Evolutionary conservation across 352 stramenopile genomes (phyloP), one percentile per base, ranked within the genome.

Genomic region (Globisporangium uncinulatum): DNA sequence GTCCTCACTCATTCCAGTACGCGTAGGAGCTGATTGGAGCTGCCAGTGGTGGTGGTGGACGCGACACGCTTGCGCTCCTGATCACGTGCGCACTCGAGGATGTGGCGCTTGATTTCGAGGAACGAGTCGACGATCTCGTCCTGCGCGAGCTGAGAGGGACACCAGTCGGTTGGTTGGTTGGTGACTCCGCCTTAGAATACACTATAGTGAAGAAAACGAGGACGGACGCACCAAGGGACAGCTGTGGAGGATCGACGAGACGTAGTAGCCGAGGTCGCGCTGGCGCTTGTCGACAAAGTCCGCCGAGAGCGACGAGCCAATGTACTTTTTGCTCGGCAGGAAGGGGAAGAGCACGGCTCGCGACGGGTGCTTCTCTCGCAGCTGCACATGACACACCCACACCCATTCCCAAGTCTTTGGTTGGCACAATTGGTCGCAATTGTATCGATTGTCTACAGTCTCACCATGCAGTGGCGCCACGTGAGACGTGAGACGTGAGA

Each of bases 101-200:
- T 87, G 58, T 94, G 82, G 31, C 85, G 79, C 67, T 89, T 92
- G 61, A 94, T 87, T 55, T 94, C 85, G n/a, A 94, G 56, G 63
- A 94, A 94, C 39, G 84, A 86, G 62, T 94, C 85, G 48, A 94
- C 76, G 62, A 92, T 92, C 63, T 94, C 84, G 65, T 94, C 84
- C 54, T 89, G 78, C 36, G 87, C 77, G 19, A 94, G 69, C 83
- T 92, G 58, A 2, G 32, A 31, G 32, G n/a, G 31, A 17, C 42
- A 47, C 19, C n/a, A 49, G 3, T 29, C 24, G 24, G 41, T 9
- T 8, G 5, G n/a, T 14, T 7, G 13, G 43, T 29, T 4, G 29
- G 17, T 48, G 43, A 9, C 9, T 6, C 4, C 5, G 43, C 4
- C n/a, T 2, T 8, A 7, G 6, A 31, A 19, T 3, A 11, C 11